phyloP scores from a whole-genome alignment of 306 rosid genomes.

The Morella rubra region DNA sequence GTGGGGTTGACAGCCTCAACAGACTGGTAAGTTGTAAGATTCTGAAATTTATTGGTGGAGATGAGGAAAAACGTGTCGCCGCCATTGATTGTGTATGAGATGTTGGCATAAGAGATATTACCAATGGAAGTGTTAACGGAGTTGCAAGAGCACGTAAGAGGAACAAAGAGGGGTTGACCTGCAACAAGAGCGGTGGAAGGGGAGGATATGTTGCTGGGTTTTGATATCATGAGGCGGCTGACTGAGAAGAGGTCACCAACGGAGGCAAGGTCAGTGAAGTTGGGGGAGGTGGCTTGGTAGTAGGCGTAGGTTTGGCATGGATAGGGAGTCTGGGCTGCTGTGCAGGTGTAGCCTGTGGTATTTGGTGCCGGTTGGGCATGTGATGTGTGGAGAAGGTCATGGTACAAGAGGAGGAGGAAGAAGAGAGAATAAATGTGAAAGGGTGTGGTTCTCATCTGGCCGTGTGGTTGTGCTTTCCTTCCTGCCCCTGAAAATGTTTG shows the following conservation, averaged over 20 bases:
- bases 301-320: constrained; percentile 69
- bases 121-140: constrained; percentile 35
- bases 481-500: not conserved
- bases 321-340: constrained; percentile 27
- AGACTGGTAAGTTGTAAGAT: constrained; percentile 76
- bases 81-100: constrained; percentile 47
- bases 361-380: constrained; percentile 37
- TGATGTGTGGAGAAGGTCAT: constrained; percentile 24
- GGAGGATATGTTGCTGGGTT: constrained; percentile 63
- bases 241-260: constrained; percentile 73
- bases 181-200: constrained; percentile 45
- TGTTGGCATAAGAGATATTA: constrained; percentile 65
- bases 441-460: constrained; percentile 19
- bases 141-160: constrained; percentile 72
- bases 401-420: constrained; percentile 18
- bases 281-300: constrained; percentile 57
- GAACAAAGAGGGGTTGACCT: constrained; percentile 61
- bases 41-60: constrained; percentile 44
- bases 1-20: constrained; percentile 62
- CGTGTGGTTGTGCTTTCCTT: not conserved
- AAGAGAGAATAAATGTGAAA: not conserved
- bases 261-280: constrained; percentile 70
- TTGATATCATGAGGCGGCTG: constrained; percentile 62
- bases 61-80: constrained; percentile 54
- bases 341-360: constrained; percentile 62